phyloP scores from a whole-genome alignment of 108 stramenopile genomes.

The Skeletonema costatum region DNA sequence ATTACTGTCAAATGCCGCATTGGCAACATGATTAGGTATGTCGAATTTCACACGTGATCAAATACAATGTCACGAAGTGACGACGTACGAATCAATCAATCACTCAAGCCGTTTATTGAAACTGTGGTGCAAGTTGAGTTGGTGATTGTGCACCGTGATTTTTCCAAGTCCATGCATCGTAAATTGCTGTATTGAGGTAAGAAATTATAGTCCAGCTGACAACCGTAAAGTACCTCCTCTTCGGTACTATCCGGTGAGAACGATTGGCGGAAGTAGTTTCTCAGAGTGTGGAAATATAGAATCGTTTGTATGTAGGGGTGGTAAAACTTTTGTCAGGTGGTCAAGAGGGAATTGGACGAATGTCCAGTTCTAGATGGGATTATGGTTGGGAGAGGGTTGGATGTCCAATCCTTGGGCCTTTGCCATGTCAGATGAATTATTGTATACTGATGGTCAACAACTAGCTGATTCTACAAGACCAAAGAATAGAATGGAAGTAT shows the following conservation, averaged over 20 bases:
- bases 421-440: slow-evolving; percentile 74
- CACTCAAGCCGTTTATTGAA: slow-evolving; percentile 84
- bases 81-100: slow-evolving; percentile 83
- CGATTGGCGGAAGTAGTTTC: slow-evolving; percentile 79
- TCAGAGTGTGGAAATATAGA: slow-evolving; percentile 81
- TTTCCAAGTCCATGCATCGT: slow-evolving; percentile 96
- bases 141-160: slow-evolving; percentile 91
- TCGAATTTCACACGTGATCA: slow-evolving; percentile 43
- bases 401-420: slow-evolving; percentile 89
- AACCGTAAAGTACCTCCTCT: slow-evolving; percentile 97
- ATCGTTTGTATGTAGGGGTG: slow-evolving; percentile 90
- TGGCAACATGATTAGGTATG: slow-evolving; percentile 74
- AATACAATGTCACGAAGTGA: slow-evolving; percentile 70
- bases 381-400: slow-evolving; percentile 84
- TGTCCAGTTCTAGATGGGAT: slow-evolving; percentile 75
- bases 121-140: slow-evolving; percentile 70
- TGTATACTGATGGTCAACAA: slow-evolving; percentile 44
- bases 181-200: slow-evolving; percentile 92
- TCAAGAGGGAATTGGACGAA: slow-evolving; percentile 59
- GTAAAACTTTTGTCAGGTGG: slow-evolving; percentile 78
- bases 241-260: slow-evolving; percentile 76
- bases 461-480: slow-evolving; percentile 1
- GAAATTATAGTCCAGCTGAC: slow-evolving; percentile 91
- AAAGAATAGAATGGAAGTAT: slow-evolving; percentile 74
- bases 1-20: slow-evolving; percentile 98